Evolutionary conservation across 1,284 basidiomycete genomes (phyloP), one percentile per base, ranked within the genome.

Genomic region (Puccinia coronata): DNA sequence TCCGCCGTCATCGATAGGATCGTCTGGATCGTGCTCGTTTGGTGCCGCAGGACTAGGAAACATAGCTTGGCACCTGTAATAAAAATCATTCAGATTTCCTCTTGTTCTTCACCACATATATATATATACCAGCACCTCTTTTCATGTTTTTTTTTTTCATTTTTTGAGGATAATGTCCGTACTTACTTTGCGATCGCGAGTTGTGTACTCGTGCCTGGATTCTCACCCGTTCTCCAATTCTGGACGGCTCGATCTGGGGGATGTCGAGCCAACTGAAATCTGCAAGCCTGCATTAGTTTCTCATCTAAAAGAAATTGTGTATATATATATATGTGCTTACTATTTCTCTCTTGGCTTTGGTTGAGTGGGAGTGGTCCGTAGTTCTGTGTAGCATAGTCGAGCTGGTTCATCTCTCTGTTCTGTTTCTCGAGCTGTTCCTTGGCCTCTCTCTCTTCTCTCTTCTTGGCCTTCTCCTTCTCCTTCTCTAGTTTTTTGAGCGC

Each of bases 151-250:
- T 47, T 18, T 31, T 63, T 20, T 18, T 69, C 0, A 1, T 49
- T 75, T 23, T 28, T 20, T 77, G 84, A 85, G 14, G 20, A 39
- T 28, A 47, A 4, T 1, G 20, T 36, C 0, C 2, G 2, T 9
- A 28, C 34, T 55, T 65, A 81, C 79, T 81, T 77, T 79, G 93
- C 1, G 93, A 92, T 83, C 97, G 92, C 63, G 92, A 92, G 49
- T 93, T 96, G 86, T 98, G 95, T 59, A 99, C 90, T 82, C 96
- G 91, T 25, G 95, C 95, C 84, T 96, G 92, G 83, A 99, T 88
- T 82, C 93, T 87, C 82, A 98, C 92, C 20, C 88, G 89, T 86
- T 96, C 88, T n/a, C 92, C 94, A 84, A 93, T 89, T 82, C 89
- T 89, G 80, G 90, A 89, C 34, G 91, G 89, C 61, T 89, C 90